Percentiles rank a stretch among this genome's conserved stretches.
These are phyloP conservation scores for Leccinum incarnatum DNA, from an alignment of 768 basidiomycete genomes.

Conservation along the genomic window DNA sequence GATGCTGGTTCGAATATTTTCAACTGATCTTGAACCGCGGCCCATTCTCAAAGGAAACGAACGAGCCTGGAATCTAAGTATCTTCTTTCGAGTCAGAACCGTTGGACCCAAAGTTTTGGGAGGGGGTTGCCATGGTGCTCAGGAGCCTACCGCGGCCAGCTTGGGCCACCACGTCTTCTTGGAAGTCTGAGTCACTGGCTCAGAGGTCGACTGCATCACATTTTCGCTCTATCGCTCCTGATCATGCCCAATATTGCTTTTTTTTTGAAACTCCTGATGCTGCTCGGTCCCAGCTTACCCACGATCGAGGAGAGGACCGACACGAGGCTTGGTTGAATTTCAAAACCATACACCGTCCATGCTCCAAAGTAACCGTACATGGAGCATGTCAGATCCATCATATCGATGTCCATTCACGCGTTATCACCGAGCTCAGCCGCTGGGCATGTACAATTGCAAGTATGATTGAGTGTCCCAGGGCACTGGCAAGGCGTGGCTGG, in stretches of 20 bases:
- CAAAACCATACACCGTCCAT: background rate
- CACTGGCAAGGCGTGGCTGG: background rate
- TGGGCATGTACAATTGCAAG: background rate
- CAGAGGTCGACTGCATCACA: slow-evolving; percentile 17
- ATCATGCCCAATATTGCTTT: background rate
- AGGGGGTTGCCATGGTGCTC: slow-evolving; percentile 7
- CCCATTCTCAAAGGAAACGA: background rate
- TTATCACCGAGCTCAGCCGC: slow-evolving; percentile 17
- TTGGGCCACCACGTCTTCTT: background rate
- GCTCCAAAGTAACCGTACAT: background rate
- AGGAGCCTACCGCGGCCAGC: background rate
- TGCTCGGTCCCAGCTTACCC: slow-evolving; percentile 7
- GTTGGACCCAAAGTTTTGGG: background rate
- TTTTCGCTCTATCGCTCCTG: background rate
- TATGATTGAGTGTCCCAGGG: slow-evolving; percentile 16
- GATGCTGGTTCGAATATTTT: background rate
- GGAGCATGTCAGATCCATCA: background rate
- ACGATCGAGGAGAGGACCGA: slow-evolving; percentile 2
- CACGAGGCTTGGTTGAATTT: slow-evolving; percentile 16
- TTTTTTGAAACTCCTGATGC: background rate
- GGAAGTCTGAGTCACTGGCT: slow-evolving; percentile 11
- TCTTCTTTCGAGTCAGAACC: background rate
- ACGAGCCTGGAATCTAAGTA: background rate
- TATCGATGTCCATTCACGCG: slow-evolving; percentile 1
- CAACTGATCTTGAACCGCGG: background rate